Base-by-base conservation (phyloP, 2,329 filamentous ascomycete genomes). In the Emericellopsis cladophorae region DNA sequence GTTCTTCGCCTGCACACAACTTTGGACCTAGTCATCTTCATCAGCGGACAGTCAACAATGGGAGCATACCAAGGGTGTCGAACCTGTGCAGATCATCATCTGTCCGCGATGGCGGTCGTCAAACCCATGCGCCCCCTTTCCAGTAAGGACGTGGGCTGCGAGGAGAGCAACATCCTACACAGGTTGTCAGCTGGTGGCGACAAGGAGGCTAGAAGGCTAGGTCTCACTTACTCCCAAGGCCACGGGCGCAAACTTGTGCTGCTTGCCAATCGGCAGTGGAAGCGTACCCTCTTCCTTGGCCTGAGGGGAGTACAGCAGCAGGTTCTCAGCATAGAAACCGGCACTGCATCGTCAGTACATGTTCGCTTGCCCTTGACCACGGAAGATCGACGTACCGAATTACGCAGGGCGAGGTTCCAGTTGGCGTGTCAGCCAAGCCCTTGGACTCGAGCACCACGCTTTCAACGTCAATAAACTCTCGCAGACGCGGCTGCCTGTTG, bases 401-500 rank as follows among this genome's bases (percentile, higher is more conserved):
- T 8, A 70, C 55, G 44, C 62, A 63, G 16, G 65, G 63, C 11
- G 64, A 68, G 45, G 62, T 55, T 1, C 65, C 66, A 3, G 60
- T 52, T 4, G 50, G 38, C 0, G 57, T 62, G 6, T 42, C 50
- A 0, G 57, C 33, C 46, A 70, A 63, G 0, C 68, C 68, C 46
- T 73, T 72, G 7, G 54, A 42, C 6, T 51, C 50, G 48, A 72
- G 45, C 12, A 68, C 58, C 39, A 61, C 31, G 8, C 47, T 51
- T 52, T 74, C 69, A 5, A 74, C 49, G 38, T 72, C 65, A 36
- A 73, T 63, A 46, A 74, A 73, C 54, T 72, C 65, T 1, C 69
- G 56, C 24, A 74, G 50, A 2, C 59, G 53, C 3, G 68, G 70
- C 55, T 74, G 70, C 46, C 55, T 66, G 24, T 64, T 48, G 7